Percentiles rank a stretch among this genome's conserved stretches.
These are phyloP conservation scores for Waltiozyma sp. DNA, from an alignment of 1,139 yeast species.

Conservation along the genomic window DNA sequence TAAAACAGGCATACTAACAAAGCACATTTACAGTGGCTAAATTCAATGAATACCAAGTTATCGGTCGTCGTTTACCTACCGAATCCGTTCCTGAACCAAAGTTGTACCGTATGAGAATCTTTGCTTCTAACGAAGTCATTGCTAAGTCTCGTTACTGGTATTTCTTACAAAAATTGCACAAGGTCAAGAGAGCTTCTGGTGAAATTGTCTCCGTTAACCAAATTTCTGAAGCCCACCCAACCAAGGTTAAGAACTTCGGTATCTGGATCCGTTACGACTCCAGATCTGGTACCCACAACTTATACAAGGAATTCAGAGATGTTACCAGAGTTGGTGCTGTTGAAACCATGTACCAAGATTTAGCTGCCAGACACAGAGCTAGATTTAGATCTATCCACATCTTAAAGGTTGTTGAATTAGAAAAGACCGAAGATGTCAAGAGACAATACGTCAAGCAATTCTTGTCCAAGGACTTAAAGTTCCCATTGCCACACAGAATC, in stretches of 20 bases:
- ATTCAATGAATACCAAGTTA: slow-evolving; percentile 98
- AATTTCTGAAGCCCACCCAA: slow-evolving; percentile 92
- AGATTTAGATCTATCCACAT: slow-evolving; percentile 99
- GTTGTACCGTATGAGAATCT: slow-evolving; percentile 99
- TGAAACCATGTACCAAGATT: slow-evolving; percentile 97
- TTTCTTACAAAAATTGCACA: slow-evolving; percentile 98
- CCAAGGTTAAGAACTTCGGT: slow-evolving; percentile 99
- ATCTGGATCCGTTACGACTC: slow-evolving; percentile 99
- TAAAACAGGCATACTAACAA: slow-evolving; percentile 13
- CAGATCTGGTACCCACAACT: slow-evolving; percentile 99
- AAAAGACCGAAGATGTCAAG: slow-evolving; percentile 96
- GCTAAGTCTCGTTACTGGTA: slow-evolving; percentile 99
- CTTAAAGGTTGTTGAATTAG: slow-evolving; percentile 97
- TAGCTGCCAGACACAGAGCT: slow-evolving; percentile 99
- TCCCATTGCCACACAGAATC: slow-evolving; percentile 99
- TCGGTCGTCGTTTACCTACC: slow-evolving; percentile 99
- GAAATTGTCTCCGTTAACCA: slow-evolving; percentile 90
- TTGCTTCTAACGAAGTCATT: slow-evolving; percentile 97
- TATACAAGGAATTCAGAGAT: slow-evolving; percentile 99
- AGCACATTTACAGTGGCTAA: slow-evolving; percentile 48
- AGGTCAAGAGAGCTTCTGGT: slow-evolving; percentile 99
- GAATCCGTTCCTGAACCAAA: slow-evolving; percentile 99
- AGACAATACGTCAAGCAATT: slow-evolving; percentile 98
- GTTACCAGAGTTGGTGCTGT: slow-evolving; percentile 99
- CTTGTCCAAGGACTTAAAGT: slow-evolving; percentile 90